Percentiles rank a stretch among this genome's conserved stretches.
Conservation (phyloP, 2,329 filamentous ascomycete genomes). For the Parastagonospora avenae region DNA sequence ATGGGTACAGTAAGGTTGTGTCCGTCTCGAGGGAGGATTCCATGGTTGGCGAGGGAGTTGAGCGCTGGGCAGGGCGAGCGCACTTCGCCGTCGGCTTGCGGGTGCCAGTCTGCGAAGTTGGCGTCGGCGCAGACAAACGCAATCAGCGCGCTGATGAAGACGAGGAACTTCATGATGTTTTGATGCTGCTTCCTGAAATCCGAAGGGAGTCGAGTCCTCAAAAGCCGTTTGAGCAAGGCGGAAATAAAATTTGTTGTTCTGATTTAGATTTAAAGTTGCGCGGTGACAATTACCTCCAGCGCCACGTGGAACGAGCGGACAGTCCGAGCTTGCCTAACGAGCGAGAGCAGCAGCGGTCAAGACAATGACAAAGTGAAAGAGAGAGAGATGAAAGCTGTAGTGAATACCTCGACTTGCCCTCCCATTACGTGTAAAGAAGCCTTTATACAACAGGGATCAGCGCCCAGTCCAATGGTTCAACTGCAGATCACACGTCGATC, state of each 20-base stretch:
- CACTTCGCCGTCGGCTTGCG: conserved; percentile 9
- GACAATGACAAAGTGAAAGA: not conserved
- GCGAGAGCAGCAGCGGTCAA: too few relatives aligned
- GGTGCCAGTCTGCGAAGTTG: conserved; percentile 24
- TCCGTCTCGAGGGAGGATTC: conserved; percentile 39
- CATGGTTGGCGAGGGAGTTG: conserved; percentile 43
- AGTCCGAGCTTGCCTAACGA: not conserved
- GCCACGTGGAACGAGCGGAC: not conserved
- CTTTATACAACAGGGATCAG: not conserved
- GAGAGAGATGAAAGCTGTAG: not conserved
- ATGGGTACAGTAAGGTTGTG: conserved; percentile 35
- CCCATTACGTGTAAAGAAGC: not conserved
- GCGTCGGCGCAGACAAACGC: not conserved
- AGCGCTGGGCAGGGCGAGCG: conserved; percentile 39
- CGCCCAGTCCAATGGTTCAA: not conserved
- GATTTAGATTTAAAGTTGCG: too few relatives aligned
- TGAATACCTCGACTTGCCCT: too few relatives aligned
- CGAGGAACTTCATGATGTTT: conserved; percentile 4
- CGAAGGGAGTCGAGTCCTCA: not conserved
- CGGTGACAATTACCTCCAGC: too few relatives aligned
- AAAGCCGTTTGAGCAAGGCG: not conserved
- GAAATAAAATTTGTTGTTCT: not conserved
- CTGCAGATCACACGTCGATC: conserved; percentile 4
- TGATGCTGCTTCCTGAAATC: not conserved
- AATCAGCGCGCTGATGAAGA: not conserved